Base-by-base conservation (phyloP, 2,329 filamentous ascomycete species). In the Boeremia exigua region DNA sequence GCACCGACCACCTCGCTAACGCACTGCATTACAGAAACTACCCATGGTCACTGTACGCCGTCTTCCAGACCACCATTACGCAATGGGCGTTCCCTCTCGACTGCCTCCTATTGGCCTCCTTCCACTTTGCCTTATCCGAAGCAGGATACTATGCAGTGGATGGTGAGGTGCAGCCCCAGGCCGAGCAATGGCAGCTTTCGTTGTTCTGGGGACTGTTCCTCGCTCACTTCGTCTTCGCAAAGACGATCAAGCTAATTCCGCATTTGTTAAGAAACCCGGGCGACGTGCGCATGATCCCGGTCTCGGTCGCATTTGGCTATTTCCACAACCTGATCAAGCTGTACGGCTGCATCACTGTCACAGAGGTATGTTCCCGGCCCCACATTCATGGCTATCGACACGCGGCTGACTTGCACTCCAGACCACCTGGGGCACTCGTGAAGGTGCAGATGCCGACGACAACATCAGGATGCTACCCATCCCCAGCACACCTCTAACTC, bases 381-480 rank as follows among this genome's bases (percentile, higher is more conserved):
- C 59, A 62, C 59, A 66, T 64, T 34, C 66, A 62, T 36, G 52
- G 70, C 72, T 37, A 42, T 54, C 32, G 50, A 38, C 44, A 40
- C 48, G 43, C 56, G 51, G 32, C 69, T 71, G 54, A 71, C 65
- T 42, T 28, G 14, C 39, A 39, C 39, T 36, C 45, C 61, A 97
- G 93, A 97, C 93, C 39, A 94, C 92, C 48, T 97, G 93, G 93
- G 93, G 93, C 71, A 96, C 92, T 78, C 89, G 93, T 77, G 91
- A 92, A 68, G 93, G 95, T 68, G 93, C 92, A 71, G 93, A 97
- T 77, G 84, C 89, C 65, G 90, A 96, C 66, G 73, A 76, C 60
- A 74, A 75, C 61, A 71, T 76, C 56, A 68, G 74, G 54, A 75
- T 77, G 73, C 58, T 74, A 47, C 72, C 72, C 11, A 75, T 75